Conservation (phyloP, 2,329 filamentous ascomycete species). For the Fusarium tupiense region DNA sequence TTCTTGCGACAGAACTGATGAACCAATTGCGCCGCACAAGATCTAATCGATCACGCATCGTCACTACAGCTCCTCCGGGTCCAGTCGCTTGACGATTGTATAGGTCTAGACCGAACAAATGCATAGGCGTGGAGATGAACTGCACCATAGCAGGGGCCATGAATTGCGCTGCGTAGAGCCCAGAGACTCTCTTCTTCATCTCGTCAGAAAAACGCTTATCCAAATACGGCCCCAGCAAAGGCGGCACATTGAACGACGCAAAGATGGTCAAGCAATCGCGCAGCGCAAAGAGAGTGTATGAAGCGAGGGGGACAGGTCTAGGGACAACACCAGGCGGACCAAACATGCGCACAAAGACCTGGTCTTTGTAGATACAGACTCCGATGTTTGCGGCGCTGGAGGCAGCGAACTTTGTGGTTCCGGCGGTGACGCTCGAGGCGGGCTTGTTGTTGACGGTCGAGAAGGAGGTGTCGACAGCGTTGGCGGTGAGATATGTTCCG, state of each 20-base stretch:
- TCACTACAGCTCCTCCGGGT: conserved; percentile 40
- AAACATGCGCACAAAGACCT: conserved; percentile 84
- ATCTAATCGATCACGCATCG: conserved; percentile 68
- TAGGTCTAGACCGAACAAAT: conserved; percentile 84
- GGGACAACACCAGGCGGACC: conserved; percentile 65
- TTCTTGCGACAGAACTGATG: conserved; percentile 76
- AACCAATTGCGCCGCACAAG: conserved; percentile 80
- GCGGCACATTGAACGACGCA: conserved; percentile 89
- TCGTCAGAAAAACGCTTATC: conserved; percentile 63
- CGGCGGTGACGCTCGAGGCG: conserved; percentile 73
- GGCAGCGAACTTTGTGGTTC: conserved; percentile 81
- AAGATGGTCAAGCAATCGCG: conserved; percentile 92
- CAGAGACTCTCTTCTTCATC: conserved; percentile 55
- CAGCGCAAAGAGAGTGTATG: conserved; percentile 80
- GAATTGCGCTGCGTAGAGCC: conserved; percentile 79
- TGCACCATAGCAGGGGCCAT: conserved; percentile 82
- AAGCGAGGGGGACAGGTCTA: conserved; percentile 71
- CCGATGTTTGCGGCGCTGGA: conserved; percentile 85
- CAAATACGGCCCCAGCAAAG: conserved; percentile 77
- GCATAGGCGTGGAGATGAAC: conserved; percentile 81
- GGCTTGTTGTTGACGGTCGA: conserved; percentile 69
- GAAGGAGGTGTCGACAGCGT: conserved; percentile 81
- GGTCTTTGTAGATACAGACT: conserved; percentile 90
- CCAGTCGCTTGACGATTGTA: conserved; percentile 73
- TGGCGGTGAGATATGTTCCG: conserved; percentile 89